Conservation (phyloP, 73 alveolate species). For the Paramecium pentaurelia region DNA sequence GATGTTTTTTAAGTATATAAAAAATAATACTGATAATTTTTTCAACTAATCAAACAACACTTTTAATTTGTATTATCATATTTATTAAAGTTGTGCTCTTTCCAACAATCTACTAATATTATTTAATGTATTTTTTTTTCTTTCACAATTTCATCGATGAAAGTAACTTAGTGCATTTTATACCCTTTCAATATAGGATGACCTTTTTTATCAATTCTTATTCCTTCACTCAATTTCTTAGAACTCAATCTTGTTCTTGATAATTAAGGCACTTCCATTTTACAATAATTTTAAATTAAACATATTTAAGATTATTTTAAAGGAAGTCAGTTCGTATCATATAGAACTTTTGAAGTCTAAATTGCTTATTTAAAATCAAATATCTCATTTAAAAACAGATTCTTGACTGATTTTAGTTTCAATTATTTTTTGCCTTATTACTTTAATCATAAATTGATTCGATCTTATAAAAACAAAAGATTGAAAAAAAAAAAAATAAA, state of each 20-base stretch:
- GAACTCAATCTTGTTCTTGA: slow-evolving; percentile 13
- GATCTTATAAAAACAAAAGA: not conserved
- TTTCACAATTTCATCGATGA: not conserved
- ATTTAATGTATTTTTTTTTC: not conserved
- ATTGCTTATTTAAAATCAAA: not conserved
- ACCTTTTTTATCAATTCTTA: slow-evolving; percentile 17
- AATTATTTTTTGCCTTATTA: not conserved
- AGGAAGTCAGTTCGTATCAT: not conserved
- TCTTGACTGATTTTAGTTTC: not conserved
- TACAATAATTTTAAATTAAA: not conserved
- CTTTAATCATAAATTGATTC: not conserved
- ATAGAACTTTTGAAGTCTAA: not conserved
- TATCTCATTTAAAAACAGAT: not conserved
- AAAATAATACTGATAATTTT: not conserved
- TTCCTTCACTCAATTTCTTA: not conserved
- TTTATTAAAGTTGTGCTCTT: not conserved
- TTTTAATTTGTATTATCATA: not conserved
- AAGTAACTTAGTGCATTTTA: slow-evolving; percentile 21
- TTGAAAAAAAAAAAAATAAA: too few relatives aligned
- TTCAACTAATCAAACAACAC: not conserved
- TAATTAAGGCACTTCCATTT: not conserved
- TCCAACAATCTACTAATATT: slow-evolving; percentile 12
- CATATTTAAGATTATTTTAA: not conserved
- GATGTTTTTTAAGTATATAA: not conserved
- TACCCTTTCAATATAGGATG: slow-evolving; percentile 11